Percentiles rank a stretch among this genome's conserved stretches.
Conservation (phyloP, 495 filamentous ascomycete species). For the Amniculicola lignicola region DNA sequence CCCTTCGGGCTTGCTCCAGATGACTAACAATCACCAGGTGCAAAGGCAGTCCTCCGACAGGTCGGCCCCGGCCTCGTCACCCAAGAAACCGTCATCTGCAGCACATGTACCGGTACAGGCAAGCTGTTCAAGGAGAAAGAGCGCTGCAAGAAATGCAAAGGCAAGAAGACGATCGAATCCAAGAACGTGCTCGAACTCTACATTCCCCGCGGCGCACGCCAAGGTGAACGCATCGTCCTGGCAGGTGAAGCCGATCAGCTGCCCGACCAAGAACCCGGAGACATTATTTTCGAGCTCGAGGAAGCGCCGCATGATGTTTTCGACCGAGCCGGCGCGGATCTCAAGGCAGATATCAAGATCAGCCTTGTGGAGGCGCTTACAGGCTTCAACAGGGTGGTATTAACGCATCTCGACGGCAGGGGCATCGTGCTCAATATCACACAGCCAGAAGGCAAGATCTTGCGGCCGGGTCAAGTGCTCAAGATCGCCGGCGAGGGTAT, state of each 20-base stretch:
- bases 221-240: constrained; percentile 85
- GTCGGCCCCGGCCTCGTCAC: constrained; percentile 81
- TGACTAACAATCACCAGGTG: constrained; percentile 44
- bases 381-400: constrained; percentile 84
- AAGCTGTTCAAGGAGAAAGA: constrained; percentile 89
- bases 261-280: constrained; percentile 85
- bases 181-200: constrained; percentile 95
- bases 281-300: constrained; percentile 82
- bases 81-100: constrained; percentile 68
- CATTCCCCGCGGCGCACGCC: constrained; percentile 81
- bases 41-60: constrained; percentile 66
- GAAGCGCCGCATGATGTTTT: constrained; percentile 81
- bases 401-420: constrained; percentile 91
- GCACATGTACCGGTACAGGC: constrained; percentile 75
- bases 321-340: constrained; percentile 74
- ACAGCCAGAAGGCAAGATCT: constrained; percentile 65
- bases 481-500: constrained; percentile 88
- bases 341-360: constrained; percentile 73
- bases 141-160: constrained; percentile 97
- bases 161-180: constrained; percentile 71
- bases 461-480: constrained; percentile 77
- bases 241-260: constrained; percentile 94
- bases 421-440: constrained; percentile 77
- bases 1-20: not conserved
- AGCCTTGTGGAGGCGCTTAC: constrained; percentile 79